Evolutionary conservation across 495 filamentous ascomycete genomes (phyloP).

Genomic region (Xylaria sp.): DNA sequence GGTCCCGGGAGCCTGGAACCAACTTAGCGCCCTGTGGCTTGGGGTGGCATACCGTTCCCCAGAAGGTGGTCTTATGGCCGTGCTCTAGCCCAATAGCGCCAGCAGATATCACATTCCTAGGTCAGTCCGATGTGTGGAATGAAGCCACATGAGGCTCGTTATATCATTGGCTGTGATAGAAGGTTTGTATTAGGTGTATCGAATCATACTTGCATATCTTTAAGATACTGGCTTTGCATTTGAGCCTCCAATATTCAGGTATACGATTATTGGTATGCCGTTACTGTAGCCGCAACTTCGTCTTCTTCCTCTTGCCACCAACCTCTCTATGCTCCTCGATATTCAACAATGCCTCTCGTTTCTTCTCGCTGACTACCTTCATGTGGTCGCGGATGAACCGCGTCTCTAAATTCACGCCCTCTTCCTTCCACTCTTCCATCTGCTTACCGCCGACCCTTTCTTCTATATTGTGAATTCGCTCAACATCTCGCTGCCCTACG

Average conservation of each 20-base stretch:
- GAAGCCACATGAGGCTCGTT: background rate
- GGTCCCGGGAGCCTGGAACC: conserved; percentile 10
- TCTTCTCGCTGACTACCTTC: conserved; percentile 90
- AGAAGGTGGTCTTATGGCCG: background rate
- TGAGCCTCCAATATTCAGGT: background rate
- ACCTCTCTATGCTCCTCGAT: conserved; percentile 93
- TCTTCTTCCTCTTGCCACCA: conserved; percentile 72
- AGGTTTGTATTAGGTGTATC: background rate
- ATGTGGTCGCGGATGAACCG: conserved; percentile 81
- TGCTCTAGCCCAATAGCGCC: conserved; percentile 2
- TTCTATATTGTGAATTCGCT: conserved; percentile 87
- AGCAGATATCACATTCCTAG: conserved; percentile 3
- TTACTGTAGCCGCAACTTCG: conserved; percentile 49
- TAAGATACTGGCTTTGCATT: background rate
- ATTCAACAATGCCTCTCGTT: conserved; percentile 84
- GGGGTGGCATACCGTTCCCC: background rate
- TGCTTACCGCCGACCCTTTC: conserved; percentile 72
- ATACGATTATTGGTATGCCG: background rate
- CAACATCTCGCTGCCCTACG: conserved; percentile 90
- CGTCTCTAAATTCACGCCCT: conserved; percentile 88
- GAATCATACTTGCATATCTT: background rate
- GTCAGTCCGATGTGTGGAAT: too few relatives aligned
- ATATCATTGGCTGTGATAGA: background rate
- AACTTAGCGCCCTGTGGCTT: conserved; percentile 2
- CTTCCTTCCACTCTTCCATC: conserved; percentile 84